A percentile compares a stretch with the other conserved stretches of the same genome.
Evolutionary conservation across 2,329 filamentous ascomycete species (phyloP).

Genomic region (Talaromyces verruculosus): DNA sequence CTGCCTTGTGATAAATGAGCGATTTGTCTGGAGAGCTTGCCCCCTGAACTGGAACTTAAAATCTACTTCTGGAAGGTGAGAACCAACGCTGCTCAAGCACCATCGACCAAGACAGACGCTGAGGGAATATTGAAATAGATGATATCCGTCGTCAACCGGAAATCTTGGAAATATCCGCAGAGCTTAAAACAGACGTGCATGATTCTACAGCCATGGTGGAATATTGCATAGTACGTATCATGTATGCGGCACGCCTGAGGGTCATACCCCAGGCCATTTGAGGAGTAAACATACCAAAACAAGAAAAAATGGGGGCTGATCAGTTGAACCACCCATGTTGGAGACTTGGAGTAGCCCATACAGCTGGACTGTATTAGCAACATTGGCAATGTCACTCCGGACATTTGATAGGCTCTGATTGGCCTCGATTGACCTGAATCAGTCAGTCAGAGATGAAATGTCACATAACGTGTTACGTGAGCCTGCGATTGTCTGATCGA

Average conservation of each 20-base stretch:
- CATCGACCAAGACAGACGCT: neutral
- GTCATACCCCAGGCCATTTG: constrained; percentile 1
- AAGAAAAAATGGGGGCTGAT: neutral
- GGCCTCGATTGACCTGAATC: neutral
- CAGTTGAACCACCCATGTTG: neutral
- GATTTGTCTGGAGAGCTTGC: neutral
- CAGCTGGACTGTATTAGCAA: neutral
- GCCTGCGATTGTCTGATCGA: neutral
- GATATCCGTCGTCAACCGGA: neutral
- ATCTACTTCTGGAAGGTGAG: neutral
- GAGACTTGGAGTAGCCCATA: neutral
- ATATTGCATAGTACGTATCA: neutral
- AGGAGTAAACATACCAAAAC: neutral
- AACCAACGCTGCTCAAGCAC: neutral
- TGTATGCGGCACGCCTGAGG: neutral
- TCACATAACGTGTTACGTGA: constrained; percentile 1
- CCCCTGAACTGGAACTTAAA: neutral
- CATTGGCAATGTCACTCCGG: constrained; percentile 2
- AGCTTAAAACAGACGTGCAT: neutral
- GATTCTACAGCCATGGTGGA: neutral
- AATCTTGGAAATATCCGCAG: neutral
- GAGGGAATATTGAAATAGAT: neutral
- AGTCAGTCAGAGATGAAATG: neutral
- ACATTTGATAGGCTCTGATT: neutral
- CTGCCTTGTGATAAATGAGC: neutral